Evolutionary conservation across 2,329 filamentous ascomycete genomes (phyloP).

Genomic region (Calonectria henricotiae): DNA sequence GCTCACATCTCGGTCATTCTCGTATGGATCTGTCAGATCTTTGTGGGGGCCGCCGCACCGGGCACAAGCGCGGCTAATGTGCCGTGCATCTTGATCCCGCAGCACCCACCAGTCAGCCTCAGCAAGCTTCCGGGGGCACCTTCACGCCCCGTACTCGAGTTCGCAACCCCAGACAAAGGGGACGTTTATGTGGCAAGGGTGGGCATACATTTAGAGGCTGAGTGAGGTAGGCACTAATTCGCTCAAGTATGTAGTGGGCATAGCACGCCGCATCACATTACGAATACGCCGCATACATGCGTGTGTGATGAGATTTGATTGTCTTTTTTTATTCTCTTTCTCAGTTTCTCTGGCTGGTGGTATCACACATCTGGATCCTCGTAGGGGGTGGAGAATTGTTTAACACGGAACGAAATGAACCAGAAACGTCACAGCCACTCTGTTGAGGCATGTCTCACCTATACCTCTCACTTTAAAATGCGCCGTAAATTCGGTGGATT

Average conservation of each 20-base stretch:
- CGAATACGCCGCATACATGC: slow-evolving; percentile 14
- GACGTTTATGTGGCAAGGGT: neutral
- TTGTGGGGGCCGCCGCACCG: neutral
- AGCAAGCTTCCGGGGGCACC: neutral
- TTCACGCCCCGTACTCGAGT: slow-evolving; percentile 16
- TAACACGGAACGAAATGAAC: neutral
- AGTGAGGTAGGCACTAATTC: slow-evolving; percentile 6
- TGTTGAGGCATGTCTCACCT: neutral
- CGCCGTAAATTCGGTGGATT: slow-evolving; percentile 25
- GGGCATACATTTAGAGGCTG: slow-evolving; percentile 3
- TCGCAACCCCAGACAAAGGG: neutral
- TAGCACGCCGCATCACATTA: neutral
- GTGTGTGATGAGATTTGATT: neutral
- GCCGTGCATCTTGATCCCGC: neutral
- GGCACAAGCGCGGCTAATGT: neutral
- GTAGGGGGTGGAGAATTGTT: neutral
- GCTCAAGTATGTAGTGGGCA: neutral
- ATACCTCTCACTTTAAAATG: neutral
- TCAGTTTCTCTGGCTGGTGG: no score
- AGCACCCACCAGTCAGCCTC: neutral
- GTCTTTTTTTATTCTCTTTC: no score
- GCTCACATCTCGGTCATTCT: no score
- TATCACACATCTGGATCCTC: no score
- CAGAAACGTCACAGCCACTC: neutral
- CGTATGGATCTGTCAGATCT: no score